Base-by-base conservation (phyloP, 2,329 filamentous ascomycete species). In the Sporothrix variecibatus region DNA sequence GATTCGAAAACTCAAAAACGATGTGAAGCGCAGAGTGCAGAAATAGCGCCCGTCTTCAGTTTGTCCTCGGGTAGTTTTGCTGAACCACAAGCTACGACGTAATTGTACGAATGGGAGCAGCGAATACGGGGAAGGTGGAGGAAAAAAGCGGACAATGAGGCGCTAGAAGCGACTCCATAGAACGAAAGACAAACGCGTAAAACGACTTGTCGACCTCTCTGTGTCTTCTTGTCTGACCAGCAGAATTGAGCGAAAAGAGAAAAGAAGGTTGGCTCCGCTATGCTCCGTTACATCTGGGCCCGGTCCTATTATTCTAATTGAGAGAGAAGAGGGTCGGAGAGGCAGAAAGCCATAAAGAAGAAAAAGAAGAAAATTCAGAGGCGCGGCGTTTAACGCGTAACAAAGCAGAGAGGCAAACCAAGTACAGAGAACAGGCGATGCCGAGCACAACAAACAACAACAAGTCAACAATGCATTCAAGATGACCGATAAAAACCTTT, bases 221-320 rank as follows among this genome's bases (percentile, higher is more conserved):
- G n/a, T n/a, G n/a, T 15, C 9, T n/a, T 43, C 38, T 65, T 26
- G 2, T 65, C 26, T 17, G 60, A 43, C n/a, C 38, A 65, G 34
- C n/a, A 40, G 1, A 31, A 60, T 20, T 11, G 40, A 43, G 40
- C 40, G 53, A 31, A 2, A 64, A 23, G 64, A 3, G 40, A 68
- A 68, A 49, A 68, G 40, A 68, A 68, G 40, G 40, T 68, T 68
- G 64, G 64, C 64, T 49, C 64, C 64, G 64, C 64, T 31, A 31
- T 49, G 64, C 40, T 43, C 38, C 60, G 60, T 65, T 65, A 43
- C 38, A 65, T 43, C 60, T 65, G 38, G 60, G 17, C 60, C 60
- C 26, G 28, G 56, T n/a, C 9, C 28, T 34, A 38, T 34, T 60
- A 28, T 7, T 60, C 34, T 34, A 4, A 12, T 20, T 20, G 1